phyloP scores from a whole-genome alignment of 2,329 filamentous ascomycete genomes.

The Gaeumannomyces tritici region DNA sequence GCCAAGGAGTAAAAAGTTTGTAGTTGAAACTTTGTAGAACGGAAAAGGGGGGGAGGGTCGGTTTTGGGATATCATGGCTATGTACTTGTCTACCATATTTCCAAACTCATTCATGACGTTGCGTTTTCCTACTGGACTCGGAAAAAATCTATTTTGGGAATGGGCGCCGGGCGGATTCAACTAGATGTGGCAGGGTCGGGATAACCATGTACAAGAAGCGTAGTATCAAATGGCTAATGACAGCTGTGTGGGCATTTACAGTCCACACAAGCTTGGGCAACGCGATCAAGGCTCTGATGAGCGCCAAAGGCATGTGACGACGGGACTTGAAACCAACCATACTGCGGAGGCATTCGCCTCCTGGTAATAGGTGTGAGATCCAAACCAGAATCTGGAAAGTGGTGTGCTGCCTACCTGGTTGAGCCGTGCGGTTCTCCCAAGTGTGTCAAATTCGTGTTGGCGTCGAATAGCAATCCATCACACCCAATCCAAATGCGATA shows the following conservation, averaged over 20 bases:
- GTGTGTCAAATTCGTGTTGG: too few relatives aligned
- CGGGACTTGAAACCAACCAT: too few relatives aligned
- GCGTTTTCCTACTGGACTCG: not conserved
- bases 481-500: too few relatives aligned
- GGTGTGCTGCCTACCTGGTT: too few relatives aligned
- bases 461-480: too few relatives aligned
- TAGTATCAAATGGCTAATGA: not conserved
- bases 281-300: not conserved
- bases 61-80: not conserved
- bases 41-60: not conserved
- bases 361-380: not conserved
- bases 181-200: not conserved
- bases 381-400: too few relatives aligned
- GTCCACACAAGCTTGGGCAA: not conserved
- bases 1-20: constrained; percentile 29
- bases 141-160: not conserved
- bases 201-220: too few relatives aligned
- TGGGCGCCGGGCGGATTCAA: not conserved
- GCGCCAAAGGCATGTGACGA: not conserved
- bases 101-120: not conserved
- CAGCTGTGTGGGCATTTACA: not conserved
- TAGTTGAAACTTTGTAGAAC: not conserved
- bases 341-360: not conserved
- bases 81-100: not conserved
- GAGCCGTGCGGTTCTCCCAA: too few relatives aligned